Evolutionary conservation across 1,284 basidiomycete species (phyloP).

Genomic region (Anthracocystis panici-leucophaei): DNA sequence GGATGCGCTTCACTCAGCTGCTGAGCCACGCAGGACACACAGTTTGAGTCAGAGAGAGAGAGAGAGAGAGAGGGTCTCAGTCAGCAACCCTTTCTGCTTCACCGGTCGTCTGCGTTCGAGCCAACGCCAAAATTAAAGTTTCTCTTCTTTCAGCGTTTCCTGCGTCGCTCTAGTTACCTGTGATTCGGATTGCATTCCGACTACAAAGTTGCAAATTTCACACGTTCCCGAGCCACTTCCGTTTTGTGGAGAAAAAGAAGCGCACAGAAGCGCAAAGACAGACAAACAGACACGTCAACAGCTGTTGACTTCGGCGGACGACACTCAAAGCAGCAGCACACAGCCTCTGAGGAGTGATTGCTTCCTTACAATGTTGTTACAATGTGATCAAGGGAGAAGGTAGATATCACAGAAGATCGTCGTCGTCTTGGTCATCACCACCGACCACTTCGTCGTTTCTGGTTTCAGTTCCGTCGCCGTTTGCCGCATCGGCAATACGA

Average conservation of each 20-base stretch:
- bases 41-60: too few relatives aligned
- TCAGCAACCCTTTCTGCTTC: not conserved
- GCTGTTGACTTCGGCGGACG: conserved; percentile 1
- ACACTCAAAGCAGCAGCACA: not conserved
- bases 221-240: not conserved
- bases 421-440: conserved; percentile 65
- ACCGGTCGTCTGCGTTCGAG: not conserved
- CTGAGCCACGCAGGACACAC: not conserved
- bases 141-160: not conserved
- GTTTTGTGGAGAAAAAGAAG: conserved; percentile 3
- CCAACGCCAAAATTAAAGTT: conserved; percentile 4
- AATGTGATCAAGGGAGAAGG: too few relatives aligned
- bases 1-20: not conserved
- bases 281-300: conserved; percentile 2
- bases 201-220: too few relatives aligned
- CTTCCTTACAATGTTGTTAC: not conserved
- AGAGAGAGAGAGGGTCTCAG: too few relatives aligned
- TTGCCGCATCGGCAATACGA: conserved; percentile 77
- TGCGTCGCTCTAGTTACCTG: not conserved
- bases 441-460: conserved; percentile 58
- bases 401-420: conserved; percentile 57
- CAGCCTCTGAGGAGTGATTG: not conserved
- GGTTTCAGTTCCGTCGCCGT: conserved; percentile 71
- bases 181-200: too few relatives aligned
- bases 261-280: conserved; percentile 6